Evolutionary conservation across 441 rosid genomes (phyloP).

Genomic region (Populus tomentosa): DNA sequence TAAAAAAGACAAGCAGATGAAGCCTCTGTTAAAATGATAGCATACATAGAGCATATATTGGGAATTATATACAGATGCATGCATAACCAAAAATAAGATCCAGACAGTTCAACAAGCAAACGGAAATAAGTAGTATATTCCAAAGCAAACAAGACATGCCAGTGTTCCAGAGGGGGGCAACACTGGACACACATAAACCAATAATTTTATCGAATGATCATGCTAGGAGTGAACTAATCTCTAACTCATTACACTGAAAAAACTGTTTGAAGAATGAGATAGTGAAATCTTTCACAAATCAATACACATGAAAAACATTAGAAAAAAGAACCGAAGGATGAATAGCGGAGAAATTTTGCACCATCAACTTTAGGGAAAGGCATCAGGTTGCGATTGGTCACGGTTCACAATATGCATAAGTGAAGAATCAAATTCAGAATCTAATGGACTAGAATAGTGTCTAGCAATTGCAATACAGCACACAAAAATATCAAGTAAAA

Average conservation of each 20-base stretch:
- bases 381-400: neutral
- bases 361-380: neutral
- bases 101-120: neutral
- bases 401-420: neutral
- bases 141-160: neutral
- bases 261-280: neutral
- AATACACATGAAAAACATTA: neutral
- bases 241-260: neutral
- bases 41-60: neutral
- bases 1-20: neutral
- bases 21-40: neutral
- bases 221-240: neutral
- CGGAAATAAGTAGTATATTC: neutral
- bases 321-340: neutral
- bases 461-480: neutral
- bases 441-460: neutral
- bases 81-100: neutral
- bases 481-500: neutral
- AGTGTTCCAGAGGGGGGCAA: too few species aligned
- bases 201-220: neutral
- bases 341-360: neutral
- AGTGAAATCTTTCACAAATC: neutral
- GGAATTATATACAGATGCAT: neutral
- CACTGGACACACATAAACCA: neutral
- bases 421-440: constrained; percentile 7